phyloP scores from a whole-genome alignment of 1,284 basidiomycete genomes.

The Tylopilus orsonianus region DNA sequence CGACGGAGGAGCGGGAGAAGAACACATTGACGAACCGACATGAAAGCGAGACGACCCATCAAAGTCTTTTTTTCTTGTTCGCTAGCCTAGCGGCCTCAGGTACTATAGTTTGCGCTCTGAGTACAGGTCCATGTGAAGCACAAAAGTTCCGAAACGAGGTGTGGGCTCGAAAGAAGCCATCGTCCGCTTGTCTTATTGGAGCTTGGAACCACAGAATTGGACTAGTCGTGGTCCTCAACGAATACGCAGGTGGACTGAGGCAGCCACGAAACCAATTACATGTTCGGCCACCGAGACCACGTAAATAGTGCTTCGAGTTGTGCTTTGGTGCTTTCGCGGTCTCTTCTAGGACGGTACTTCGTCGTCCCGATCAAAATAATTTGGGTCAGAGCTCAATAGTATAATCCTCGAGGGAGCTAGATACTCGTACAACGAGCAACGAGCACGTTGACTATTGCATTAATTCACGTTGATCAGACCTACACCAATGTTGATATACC shows the following conservation, averaged over 20 bases:
- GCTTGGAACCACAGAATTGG: not conserved
- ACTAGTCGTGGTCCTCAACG: too few species aligned
- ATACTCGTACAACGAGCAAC: too few species aligned
- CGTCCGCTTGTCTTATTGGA: not conserved
- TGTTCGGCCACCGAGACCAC: conserved; percentile 10
- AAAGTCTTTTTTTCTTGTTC: conserved; percentile 9
- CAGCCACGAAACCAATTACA: conserved; percentile 28
- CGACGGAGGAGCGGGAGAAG: not conserved
- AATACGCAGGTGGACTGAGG: too few species aligned
- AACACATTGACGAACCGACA: conserved; percentile 3
- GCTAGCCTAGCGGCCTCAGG: too few species aligned
- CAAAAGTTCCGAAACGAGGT: conserved; percentile 14
- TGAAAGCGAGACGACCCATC: conserved; percentile 7
- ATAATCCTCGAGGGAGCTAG: not conserved
- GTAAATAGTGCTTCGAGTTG: too few species aligned
- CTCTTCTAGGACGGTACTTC: too few species aligned
- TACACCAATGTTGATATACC: too few species aligned
- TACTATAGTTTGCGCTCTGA: conserved; percentile 2
- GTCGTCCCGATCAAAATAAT: too few species aligned
- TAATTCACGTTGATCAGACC: conserved; percentile 9
- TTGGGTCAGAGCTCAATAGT: too few species aligned
- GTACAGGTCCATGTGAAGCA: not conserved
- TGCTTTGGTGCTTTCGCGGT: too few species aligned
- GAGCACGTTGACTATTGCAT: not conserved
- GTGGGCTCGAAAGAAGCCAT: not conserved